phyloP scores from a whole-genome alignment of 768 basidiomycete genomes.

The Calocybe indica region DNA sequence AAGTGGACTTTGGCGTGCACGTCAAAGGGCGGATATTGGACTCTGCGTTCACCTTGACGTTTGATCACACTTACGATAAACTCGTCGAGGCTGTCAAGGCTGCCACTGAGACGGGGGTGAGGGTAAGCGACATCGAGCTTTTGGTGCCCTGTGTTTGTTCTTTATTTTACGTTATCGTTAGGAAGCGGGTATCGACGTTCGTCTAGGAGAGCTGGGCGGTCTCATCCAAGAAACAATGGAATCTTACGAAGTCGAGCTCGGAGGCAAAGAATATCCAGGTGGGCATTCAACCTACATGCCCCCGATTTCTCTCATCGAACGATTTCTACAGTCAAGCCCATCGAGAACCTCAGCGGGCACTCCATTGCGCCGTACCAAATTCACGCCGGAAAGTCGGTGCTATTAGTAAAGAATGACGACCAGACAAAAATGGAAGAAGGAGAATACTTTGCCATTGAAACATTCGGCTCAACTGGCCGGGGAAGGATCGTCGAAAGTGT shows the following conservation, averaged over 20 bases:
- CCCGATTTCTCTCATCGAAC: too few species aligned
- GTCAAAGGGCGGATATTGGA: constrained; percentile 94
- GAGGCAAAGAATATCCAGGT: constrained; percentile 81
- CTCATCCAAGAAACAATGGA: constrained; percentile 99
- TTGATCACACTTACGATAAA: constrained; percentile 85
- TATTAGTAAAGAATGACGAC: constrained; percentile 85
- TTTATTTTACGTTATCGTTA: constrained; percentile 21
- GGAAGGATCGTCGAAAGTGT: constrained; percentile 84
- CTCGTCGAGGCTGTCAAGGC: constrained; percentile 89
- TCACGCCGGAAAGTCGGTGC: constrained; percentile 90
- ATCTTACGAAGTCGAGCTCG: constrained; percentile 94
- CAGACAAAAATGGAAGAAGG: constrained; percentile 99
- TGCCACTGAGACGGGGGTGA: constrained; percentile 88
- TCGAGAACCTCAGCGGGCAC: constrained; percentile 92
- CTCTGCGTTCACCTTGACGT: constrained; percentile 92
- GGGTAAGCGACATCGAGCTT: constrained; percentile 35
- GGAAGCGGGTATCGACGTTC: constrained; percentile 96
- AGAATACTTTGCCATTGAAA: constrained; percentile 98
- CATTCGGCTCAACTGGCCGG: constrained; percentile 95
- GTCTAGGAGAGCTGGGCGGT: constrained; percentile 88
- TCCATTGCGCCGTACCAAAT: constrained; percentile 88
- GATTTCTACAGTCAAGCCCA: constrained; percentile 71
- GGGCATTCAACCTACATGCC: constrained; percentile 8
- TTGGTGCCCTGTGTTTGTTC: background rate
- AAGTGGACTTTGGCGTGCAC: constrained; percentile 97